Percentiles rank a stretch among this genome's conserved stretches.
These are phyloP conservation scores for Populus tremula DNA, from an alignment of 345 rosid genomes.

Conservation along the genomic window DNA sequence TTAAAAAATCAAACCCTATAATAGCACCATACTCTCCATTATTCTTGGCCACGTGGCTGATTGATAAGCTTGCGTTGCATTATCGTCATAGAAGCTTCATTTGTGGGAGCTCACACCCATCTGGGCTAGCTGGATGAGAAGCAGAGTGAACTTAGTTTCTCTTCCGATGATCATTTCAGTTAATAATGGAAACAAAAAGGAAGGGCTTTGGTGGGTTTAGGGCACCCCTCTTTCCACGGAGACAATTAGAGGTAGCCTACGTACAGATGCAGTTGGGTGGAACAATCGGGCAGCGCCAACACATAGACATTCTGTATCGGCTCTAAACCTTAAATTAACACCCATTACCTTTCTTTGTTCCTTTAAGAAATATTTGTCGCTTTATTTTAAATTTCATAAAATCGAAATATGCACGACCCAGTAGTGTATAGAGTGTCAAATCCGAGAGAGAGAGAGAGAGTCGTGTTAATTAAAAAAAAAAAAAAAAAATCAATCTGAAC, in stretches of 20 bases:
- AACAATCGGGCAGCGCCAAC: neutral
- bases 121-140: neutral
- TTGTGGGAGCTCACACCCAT: constrained; percentile 11
- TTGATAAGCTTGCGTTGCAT: constrained; percentile 11
- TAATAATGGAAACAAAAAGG: constrained; percentile 17
- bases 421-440: no score
- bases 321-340: constrained; percentile 1
- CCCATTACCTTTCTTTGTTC: neutral
- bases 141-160: neutral
- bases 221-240: neutral
- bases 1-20: constrained; percentile 14
- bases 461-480: no score
- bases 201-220: constrained; percentile 1
- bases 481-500: no score
- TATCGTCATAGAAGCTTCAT: constrained; percentile 14
- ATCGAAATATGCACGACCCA: neutral
- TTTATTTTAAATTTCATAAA: no score
- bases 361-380: neutral
- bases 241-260: constrained; percentile 8
- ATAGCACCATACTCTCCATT: constrained; percentile 22
- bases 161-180: constrained; percentile 6
- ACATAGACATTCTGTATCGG: constrained; percentile 10
- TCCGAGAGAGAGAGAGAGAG: no score
- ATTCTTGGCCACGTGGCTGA: constrained; percentile 18
- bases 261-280: constrained; percentile 1